Evolutionary conservation across 2,329 filamentous ascomycete genomes (phyloP), one percentile per base, ranked within the genome.

Genomic region (Colletotrichum liaoningense): DNA sequence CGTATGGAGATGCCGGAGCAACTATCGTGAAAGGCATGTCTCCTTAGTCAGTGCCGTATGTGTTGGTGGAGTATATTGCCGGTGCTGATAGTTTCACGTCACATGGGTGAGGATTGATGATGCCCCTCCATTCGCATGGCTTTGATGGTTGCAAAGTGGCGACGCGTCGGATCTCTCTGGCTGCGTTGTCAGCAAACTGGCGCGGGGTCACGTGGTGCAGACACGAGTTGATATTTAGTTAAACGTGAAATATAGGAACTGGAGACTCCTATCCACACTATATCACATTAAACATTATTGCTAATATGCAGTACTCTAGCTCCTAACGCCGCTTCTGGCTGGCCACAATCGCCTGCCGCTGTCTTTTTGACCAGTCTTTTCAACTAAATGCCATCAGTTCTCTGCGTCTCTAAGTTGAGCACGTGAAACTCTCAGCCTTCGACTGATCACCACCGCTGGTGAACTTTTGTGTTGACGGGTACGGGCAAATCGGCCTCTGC

Each of bases 401-500:
- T 3, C 2, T n/a, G 42, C 58, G 63, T 5, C 38, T 52, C n/a
- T 14, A 19, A 5, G 19, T 24, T 14, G 63, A 69, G 16, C 69
- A 72, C 5, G 11, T 16, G 24, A 72, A 69, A 12, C 58, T 72
- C 24, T 69, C 69, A 3, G 69, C 49, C 52, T 58, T 30, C 1
- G 58, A 14, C n/a, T 72, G 19, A 19, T 72, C 49, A n/a, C 65
- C 69, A 1, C 57, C 58, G 1, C 49, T 64, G 11, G 12, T 59
- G 28, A 59, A 64, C 42, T 63, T 69, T 22, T 72, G 69, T 6
- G 19, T 42, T 42, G 65, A 42, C 2, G 83, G 81, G 65, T 82
- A 84, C 26, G 81, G 79, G 76, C 88, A 90, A 64, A 89, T 77
- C 5, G 83, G 83, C 46, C 87, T 81, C 75, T 84, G 84, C 60